Percentiles rank a stretch among this genome's conserved stretches.
Conservation (phyloP, 106 monocot genomes). For the Platanthera zijinensis region DNA sequence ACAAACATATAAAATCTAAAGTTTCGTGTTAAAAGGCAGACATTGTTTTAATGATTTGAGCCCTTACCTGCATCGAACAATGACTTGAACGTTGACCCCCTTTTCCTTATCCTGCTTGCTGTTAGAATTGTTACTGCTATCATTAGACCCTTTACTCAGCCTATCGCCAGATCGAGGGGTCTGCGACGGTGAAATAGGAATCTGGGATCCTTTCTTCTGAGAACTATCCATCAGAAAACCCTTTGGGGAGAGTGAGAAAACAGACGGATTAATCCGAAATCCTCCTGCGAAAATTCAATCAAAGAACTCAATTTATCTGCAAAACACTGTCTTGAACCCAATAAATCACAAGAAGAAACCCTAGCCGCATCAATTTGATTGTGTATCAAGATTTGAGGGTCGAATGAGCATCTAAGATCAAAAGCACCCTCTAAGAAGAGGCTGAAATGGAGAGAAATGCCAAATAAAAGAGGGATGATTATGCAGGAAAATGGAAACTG, state of each 20-base stretch:
- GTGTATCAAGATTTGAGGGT: too few relatives aligned
- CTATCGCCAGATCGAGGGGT: constrained; percentile 45
- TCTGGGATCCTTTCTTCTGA: constrained; percentile 24
- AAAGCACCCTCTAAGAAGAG: too few relatives aligned
- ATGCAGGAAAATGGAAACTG: too few relatives aligned
- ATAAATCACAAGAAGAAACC: too few relatives aligned
- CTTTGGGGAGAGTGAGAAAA: background rate
- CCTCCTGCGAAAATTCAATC: background rate
- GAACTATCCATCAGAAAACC: constrained; percentile 14
- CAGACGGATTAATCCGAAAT: background rate
- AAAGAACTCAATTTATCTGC: too few relatives aligned
- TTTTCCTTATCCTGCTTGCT: constrained; percentile 40
- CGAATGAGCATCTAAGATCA: too few relatives aligned
- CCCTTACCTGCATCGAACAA: constrained; percentile 50
- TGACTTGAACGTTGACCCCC: constrained; percentile 56
- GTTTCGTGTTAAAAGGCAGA: background rate
- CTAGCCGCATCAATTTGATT: too few relatives aligned
- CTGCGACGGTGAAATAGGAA: constrained; percentile 32
- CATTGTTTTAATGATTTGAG: background rate
- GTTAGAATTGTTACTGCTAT: constrained; percentile 10
- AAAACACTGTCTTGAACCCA: too few relatives aligned
- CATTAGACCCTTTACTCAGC: constrained; percentile 12
- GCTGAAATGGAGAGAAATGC: too few relatives aligned
- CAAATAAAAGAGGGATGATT: too few relatives aligned
- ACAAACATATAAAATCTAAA: background rate